Evolutionary conservation across 805 yeast genomes (phyloP).

Genomic region (Cyberlindnera mycetangii): DNA sequence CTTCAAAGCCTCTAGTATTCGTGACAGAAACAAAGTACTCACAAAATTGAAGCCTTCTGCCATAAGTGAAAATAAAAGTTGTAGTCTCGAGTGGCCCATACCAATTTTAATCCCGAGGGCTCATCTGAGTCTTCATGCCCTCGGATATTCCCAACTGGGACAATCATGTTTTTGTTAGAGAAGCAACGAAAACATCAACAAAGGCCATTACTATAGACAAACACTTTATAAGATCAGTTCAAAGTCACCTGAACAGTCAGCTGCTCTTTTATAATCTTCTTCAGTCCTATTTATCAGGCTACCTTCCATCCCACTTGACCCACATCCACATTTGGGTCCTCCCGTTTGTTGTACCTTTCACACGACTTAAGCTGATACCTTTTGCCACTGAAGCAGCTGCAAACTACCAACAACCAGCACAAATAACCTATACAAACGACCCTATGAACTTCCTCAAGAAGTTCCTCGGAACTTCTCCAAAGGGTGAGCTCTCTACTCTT

Average conservation of each 20-base stretch:
- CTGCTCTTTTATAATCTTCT: too few relatives aligned
- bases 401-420: not conserved
- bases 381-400: too few relatives aligned
- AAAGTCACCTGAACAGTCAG: not conserved
- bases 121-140: conserved; percentile 5
- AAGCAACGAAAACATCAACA: not conserved
- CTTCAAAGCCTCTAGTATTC: too few relatives aligned
- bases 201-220: not conserved
- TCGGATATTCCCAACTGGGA: conserved; percentile 6
- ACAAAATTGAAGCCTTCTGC: not conserved
- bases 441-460: conserved; percentile 69
- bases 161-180: conserved; percentile 6
- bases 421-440: too few relatives aligned
- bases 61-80: not conserved
- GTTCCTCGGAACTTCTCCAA: conserved; percentile 53
- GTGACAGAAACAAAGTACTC: too few relatives aligned
- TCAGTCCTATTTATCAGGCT: too few relatives aligned
- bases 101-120: not conserved
- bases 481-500: conserved; percentile 61
- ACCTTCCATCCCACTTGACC: too few relatives aligned
- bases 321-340: too few relatives aligned
- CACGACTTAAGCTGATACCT: too few relatives aligned
- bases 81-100: not conserved
- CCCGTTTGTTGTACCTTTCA: too few relatives aligned
- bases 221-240: not conserved